Base-by-base conservation (phyloP, 805 yeast genomes). In the Wickerhamomyces chaumierensis region DNA sequence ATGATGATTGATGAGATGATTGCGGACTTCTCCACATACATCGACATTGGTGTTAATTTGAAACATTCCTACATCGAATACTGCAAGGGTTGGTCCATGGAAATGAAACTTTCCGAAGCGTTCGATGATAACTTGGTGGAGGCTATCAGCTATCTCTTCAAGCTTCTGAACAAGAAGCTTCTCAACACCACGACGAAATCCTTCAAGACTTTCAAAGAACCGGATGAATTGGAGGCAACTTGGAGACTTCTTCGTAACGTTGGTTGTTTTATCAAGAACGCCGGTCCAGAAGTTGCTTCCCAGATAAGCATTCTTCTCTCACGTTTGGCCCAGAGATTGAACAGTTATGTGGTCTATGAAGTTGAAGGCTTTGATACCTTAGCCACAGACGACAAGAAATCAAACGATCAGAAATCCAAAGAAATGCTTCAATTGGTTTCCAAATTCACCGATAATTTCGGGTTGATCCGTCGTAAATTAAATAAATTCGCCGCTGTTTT, bases 1-100 rank as follows among this genome's bases (percentile, higher is more conserved):
- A 82, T 86, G 87, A 84, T 86, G 79, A 84, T 92, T 48, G 98
- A 92, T 58, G 96, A 90, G 60, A 81, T 86, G 71, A 73, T 90
- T 43, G 87, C 76, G 35, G 95, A 86, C 55, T 81, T 90, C 55
- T 78, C 78, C 47, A 70, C 78, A 2, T 86, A 85, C 54, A 73
- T 90, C 40, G 70, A 73, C 36, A 63, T 87, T 27, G 88, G 95
- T 0, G 67, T 85, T 15, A 81, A 76, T 46, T 73, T 87, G 37
- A 79, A 86, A 53, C 74, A 73, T 41, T 75, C 85, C 0, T 71
- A 81, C 35, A 60, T 68, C 20, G 78, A 73, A 36, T 80, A 76
- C 48, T 68, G 75, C 46, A 55, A 58, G 3, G 71, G 73, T 7
- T 87, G 95, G 95, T 70, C 78, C 3, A 68, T 83, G 20, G 68